A percentile compares a stretch with the other conserved stretches of the same genome.
phyloP scores from a whole-genome alignment of 306 rosid genomes.

The Medicago arabica region DNA sequence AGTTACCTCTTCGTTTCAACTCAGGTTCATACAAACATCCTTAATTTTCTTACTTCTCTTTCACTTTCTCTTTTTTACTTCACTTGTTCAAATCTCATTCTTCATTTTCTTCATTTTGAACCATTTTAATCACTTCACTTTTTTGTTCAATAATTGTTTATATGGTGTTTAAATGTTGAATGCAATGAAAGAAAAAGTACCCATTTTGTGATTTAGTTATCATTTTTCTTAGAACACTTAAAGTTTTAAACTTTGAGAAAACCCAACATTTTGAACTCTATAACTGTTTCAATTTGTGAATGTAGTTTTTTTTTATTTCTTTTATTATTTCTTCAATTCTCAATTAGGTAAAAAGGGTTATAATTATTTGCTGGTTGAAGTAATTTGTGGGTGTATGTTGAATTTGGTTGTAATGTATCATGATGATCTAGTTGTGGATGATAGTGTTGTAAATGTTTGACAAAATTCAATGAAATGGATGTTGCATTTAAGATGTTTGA shows the following conservation, averaged over 20 bases:
- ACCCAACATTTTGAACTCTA: not conserved
- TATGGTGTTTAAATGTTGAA: no score
- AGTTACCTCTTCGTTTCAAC: not conserved
- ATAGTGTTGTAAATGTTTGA: conserved; percentile 36
- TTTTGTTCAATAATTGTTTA: not conserved
- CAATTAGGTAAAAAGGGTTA: conserved; percentile 40
- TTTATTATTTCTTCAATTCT: not conserved
- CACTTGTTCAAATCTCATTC: no score
- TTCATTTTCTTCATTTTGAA: not conserved
- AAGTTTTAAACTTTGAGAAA: conserved; percentile 30
- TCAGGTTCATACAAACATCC: not conserved
- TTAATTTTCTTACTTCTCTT: not conserved
- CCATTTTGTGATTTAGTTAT: conserved; percentile 14
- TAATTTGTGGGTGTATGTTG: conserved; percentile 44
- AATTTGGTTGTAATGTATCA: conserved; percentile 32
- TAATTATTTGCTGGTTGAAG: conserved; percentile 31
- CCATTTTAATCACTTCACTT: not conserved
- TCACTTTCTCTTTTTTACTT: not conserved
- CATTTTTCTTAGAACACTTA: not conserved
- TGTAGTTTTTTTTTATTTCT: not conserved
- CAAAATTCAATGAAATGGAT: conserved; percentile 35
- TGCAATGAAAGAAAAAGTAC: not conserved
- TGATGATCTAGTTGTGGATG: conserved; percentile 36
- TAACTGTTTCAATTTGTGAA: conserved; percentile 15
- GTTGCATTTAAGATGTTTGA: conserved; percentile 50